phyloP scores from a whole-genome alignment of 2,329 filamentous ascomycete genomes.

The Aspergillus terreus region DNA sequence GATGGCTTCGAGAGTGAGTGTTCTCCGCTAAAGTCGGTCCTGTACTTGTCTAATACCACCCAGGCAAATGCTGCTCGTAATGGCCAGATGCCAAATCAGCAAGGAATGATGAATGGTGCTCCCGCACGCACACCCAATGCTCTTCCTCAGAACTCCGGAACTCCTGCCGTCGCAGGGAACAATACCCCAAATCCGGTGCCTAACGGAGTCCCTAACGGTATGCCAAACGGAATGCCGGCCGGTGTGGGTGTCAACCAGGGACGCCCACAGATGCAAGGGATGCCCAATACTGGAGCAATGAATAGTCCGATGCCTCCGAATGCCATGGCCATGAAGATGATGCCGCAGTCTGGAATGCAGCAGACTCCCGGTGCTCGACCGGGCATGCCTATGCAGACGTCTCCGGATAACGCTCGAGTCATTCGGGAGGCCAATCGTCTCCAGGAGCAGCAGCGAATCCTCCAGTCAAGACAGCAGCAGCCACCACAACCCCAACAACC shows the following conservation, averaged over 20 bases:
- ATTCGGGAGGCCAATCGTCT: constrained; percentile 46
- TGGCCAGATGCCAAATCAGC: constrained; percentile 41
- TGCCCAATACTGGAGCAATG: constrained; percentile 41
- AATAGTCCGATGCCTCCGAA: constrained; percentile 50
- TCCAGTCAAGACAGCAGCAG: constrained; percentile 50
- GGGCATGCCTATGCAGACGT: constrained; percentile 53
- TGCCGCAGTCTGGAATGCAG: constrained; percentile 58
- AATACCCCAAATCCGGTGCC: constrained; percentile 42
- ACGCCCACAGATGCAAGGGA: constrained; percentile 40
- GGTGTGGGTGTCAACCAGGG: constrained; percentile 33
- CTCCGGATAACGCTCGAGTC: constrained; percentile 46
- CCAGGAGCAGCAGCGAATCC: constrained; percentile 56
- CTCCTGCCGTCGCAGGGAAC: constrained; percentile 33
- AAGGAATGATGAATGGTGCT: constrained; percentile 30
- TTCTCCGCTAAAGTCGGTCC: neutral
- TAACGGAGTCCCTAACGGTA: constrained; percentile 48
- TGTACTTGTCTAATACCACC: neutral
- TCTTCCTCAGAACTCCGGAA: constrained; percentile 32
- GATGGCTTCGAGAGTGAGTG: constrained; percentile 52
- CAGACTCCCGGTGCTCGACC: constrained; percentile 34
- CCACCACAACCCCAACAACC: constrained; percentile 9
- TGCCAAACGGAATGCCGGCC: constrained; percentile 40
- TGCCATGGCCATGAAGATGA: constrained; percentile 57
- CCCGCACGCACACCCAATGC: constrained; percentile 39
- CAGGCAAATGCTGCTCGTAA: constrained; percentile 43